Conservation (phyloP, 805 yeast species). For the Nakazawaea sp. region DNA sequence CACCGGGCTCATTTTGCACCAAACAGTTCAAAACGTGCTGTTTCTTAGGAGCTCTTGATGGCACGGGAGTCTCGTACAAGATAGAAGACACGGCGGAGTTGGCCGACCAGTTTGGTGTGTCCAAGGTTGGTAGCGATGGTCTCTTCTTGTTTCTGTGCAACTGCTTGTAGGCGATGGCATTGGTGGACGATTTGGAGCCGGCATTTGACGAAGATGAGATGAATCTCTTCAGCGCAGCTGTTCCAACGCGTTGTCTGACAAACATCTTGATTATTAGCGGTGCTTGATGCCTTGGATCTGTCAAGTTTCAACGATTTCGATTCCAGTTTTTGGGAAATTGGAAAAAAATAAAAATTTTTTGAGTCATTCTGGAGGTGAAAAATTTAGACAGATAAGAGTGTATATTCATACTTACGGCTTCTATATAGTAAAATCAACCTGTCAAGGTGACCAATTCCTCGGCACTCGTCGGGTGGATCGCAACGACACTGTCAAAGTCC, state of each 20-base stretch:
- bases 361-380: not conserved
- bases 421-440: constrained; percentile 3
- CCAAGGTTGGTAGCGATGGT: constrained; percentile 90
- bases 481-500: constrained; percentile 93
- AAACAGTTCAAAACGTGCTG: constrained; percentile 93
- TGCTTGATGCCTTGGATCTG: too few relatives aligned
- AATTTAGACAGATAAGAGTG: not conserved
- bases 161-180: constrained; percentile 92
- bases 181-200: constrained; percentile 53
- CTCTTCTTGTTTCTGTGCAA: constrained; percentile 79
- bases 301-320: too few relatives aligned
- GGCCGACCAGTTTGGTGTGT: constrained; percentile 94
- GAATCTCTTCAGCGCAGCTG: not conserved
- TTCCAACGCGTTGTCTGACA: not conserved
- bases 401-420: not conserved
- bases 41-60: constrained; percentile 54
- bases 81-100: constrained; percentile 94
- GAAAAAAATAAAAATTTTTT: not conserved
- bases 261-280: too few relatives aligned
- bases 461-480: constrained; percentile 97
- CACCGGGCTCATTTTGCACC: constrained; percentile 99
- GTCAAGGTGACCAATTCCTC: constrained; percentile 90
- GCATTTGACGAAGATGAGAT: constrained; percentile 5
- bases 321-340: not conserved
- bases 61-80: constrained; percentile 81